Conservation (phyloP, 2,329 filamentous ascomycete genomes). For the Pseudogymnoascus sp. region DNA sequence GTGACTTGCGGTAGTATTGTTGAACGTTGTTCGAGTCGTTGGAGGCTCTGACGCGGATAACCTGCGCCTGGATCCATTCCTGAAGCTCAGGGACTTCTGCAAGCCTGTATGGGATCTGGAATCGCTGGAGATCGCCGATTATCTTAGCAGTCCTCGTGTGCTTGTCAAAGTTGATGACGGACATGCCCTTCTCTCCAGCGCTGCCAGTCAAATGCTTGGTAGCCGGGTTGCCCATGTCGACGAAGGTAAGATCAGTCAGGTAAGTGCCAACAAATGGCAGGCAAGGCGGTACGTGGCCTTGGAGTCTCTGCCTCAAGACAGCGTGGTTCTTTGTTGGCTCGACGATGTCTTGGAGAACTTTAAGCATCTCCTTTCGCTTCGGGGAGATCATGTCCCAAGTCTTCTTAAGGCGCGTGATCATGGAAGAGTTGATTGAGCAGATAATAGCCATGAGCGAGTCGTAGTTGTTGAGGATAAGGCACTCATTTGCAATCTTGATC, state of each 20-base stretch:
- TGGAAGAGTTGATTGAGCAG: constrained; percentile 86
- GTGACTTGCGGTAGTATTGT: constrained; percentile 59
- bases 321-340: constrained; percentile 90
- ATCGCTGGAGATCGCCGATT: constrained; percentile 89
- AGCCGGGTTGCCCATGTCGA: constrained; percentile 86
- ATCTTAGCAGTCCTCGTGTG: constrained; percentile 91
- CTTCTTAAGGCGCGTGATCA: constrained; percentile 76
- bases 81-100: constrained; percentile 80
- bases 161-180: constrained; percentile 97
- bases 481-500: constrained; percentile 88
- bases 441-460: constrained; percentile 96
- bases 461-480: constrained; percentile 87
- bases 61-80: constrained; percentile 81
- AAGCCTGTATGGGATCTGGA: constrained; percentile 87
- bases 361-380: constrained; percentile 75
- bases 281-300: constrained; percentile 83
- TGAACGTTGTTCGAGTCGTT: constrained; percentile 56
- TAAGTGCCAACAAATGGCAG: constrained; percentile 95
- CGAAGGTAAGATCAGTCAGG: constrained; percentile 90
- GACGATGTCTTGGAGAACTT: constrained; percentile 73
- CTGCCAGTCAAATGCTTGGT: constrained; percentile 64
- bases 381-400: constrained; percentile 87
- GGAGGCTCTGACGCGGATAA: constrained; percentile 55
- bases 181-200: constrained; percentile 55
- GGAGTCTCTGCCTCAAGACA: constrained; percentile 71